Evolutionary conservation across 768 basidiomycete genomes (phyloP), one percentile per base, ranked within the genome.

Genomic region (Tulasnella sp.): DNA sequence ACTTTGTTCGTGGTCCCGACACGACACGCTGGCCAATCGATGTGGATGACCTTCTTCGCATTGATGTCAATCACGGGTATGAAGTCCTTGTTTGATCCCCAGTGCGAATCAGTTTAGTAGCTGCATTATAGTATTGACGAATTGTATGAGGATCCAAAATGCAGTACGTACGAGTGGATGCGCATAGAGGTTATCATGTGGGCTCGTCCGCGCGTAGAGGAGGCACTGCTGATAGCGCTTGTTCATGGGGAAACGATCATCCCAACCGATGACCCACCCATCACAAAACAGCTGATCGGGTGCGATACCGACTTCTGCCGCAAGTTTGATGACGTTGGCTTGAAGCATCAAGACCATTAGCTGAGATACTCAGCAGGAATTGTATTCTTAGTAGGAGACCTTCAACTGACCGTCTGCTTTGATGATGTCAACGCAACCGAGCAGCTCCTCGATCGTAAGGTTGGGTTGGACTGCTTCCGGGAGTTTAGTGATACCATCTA

Each of bases 241-340:
- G 11, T 71, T 70, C 51, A 77, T 73, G 0, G 87, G 84, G 74
- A 92, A 96, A 17, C 92, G 83, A 22, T 83, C 82, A 63, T 97
- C 92, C 63, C 84, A 88, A 34, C 92, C 92, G 62, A 97, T 84
- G 0, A 85, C 80, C 92, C 92, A 97, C 2, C 91, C 90, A 62
- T 92, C 91, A 48, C 84, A 84, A 59, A 70, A 75, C 8, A 91
- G 79, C 68, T 90, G 81, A 25, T 89, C 75, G 2, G 83, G 80
- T 68, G 50, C 24, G 60, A 55, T 19, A 17, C 43, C 92, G 60
- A 94, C 83, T 60, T 87, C 85, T 45, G 78, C 82, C 4, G 88
- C 89, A n/a, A 90, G 72, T 57, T 79, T 75, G 65, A 81, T 80
- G 5, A 94, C 80, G 4, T 17, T 41, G 24, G 24, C 52, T 45